These are phyloP conservation scores for Auricularia sp. DNA, from an alignment of 768 basidiomycete species.

Conservation along the genomic window DNA sequence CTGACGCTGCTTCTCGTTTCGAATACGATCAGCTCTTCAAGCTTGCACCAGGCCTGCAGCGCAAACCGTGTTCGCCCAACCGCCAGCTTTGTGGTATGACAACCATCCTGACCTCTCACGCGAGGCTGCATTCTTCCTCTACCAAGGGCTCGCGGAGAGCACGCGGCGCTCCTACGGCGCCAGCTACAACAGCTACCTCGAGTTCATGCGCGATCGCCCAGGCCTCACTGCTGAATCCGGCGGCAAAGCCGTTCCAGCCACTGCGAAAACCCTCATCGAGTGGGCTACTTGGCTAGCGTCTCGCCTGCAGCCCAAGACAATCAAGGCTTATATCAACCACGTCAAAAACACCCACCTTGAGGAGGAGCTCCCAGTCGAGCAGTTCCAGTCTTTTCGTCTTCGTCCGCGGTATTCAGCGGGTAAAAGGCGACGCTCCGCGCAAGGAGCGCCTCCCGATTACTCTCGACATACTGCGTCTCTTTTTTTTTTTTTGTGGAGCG, in stretches of 20 bases:
- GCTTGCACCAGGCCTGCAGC: slow-evolving; percentile 16
- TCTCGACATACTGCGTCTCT: too few relatives aligned
- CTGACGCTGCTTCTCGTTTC: slow-evolving; percentile 15
- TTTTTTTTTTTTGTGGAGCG: too few relatives aligned
- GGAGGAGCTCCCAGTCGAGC: slow-evolving; percentile 18
- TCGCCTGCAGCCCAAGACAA: slow-evolving; percentile 18
- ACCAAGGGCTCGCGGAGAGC: slow-evolving; percentile 15
- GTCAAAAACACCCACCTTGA: slow-evolving; percentile 22
- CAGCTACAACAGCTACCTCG: slow-evolving; percentile 23
- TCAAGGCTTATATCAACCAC: slow-evolving; percentile 19
- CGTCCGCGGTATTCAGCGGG: slow-evolving; percentile 20
- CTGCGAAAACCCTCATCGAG: slow-evolving; percentile 1
- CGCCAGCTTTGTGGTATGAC: slow-evolving; percentile 13
- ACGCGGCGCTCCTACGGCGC: neutral
- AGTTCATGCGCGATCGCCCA: slow-evolving; percentile 13
- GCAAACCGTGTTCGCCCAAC: slow-evolving; percentile 14
- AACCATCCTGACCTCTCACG: slow-evolving; percentile 9
- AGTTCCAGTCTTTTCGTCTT: slow-evolving; percentile 22
- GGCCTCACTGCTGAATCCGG: neutral
- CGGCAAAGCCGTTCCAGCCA: slow-evolving; percentile 7
- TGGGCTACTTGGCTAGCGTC: slow-evolving; percentile 11
- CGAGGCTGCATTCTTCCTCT: slow-evolving; percentile 17
- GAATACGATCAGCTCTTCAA: slow-evolving; percentile 17
- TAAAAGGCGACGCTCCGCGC: slow-evolving; percentile 8
- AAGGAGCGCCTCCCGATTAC: slow-evolving; percentile 19